Evolutionary conservation across 768 basidiomycete species (phyloP).

Genomic region (Rhodotorula taiwanensis): DNA sequence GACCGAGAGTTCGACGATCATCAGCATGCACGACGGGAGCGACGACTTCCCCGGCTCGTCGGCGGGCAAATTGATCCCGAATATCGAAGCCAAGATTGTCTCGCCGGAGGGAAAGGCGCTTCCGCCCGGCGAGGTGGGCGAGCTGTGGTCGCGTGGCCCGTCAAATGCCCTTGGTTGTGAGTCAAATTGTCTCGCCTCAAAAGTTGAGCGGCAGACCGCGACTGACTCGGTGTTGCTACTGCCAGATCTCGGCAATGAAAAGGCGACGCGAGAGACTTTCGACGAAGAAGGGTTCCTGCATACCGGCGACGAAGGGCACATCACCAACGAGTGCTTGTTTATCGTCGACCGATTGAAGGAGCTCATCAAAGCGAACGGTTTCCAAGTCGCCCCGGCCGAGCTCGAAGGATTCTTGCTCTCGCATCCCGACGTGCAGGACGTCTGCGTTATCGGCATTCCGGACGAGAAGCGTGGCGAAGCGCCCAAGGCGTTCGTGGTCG

Average conservation of each 20-base stretch:
- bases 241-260: slow-evolving; percentile 25
- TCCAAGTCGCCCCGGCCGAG: slow-evolving; percentile 45
- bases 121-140: slow-evolving; percentile 22
- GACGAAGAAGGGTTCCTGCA: slow-evolving; percentile 33
- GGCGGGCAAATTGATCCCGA: slow-evolving; percentile 16
- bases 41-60: slow-evolving; percentile 1
- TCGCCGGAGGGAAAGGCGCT: slow-evolving; percentile 27
- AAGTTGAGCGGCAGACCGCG: no score
- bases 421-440: slow-evolving; percentile 42
- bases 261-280: slow-evolving; percentile 33
- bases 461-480: slow-evolving; percentile 32
- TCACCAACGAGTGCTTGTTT: slow-evolving; percentile 22
- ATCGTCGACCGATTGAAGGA: slow-evolving; percentile 36
- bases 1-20: slow-evolving; percentile 27
- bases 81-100: slow-evolving; percentile 30
- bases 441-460: slow-evolving; percentile 42
- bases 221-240: background rate
- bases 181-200: background rate
- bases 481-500: slow-evolving; percentile 24
- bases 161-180: slow-evolving; percentile 27
- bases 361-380: slow-evolving; percentile 54
- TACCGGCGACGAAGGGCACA: slow-evolving; percentile 29
- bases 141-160: slow-evolving; percentile 19
- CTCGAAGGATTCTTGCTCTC: slow-evolving; percentile 43
- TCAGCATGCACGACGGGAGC: slow-evolving; percentile 1